Base-by-base conservation (phyloP, 805 yeast genomes). In the Schwanniomyces sp. region DNA sequence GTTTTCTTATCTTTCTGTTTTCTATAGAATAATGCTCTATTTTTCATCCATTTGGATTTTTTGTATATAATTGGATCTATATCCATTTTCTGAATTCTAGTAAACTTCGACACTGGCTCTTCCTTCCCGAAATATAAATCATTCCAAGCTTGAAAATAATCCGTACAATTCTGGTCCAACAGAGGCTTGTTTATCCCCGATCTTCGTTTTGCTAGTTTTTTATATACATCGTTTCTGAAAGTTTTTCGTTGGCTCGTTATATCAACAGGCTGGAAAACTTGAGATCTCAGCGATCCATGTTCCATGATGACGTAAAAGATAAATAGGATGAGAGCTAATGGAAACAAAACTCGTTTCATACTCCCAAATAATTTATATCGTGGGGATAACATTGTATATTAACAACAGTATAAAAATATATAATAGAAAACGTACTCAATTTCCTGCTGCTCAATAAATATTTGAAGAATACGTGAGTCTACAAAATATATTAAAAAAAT, bases 41-140 rank as follows among this genome's bases (percentile, higher is more conserved):
- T 54, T 27, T 63, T 46, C 10, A 66, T 25, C 67, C 71, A 68
- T 41, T 57, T 53, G 30, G 53, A 56, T 41, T 59, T 54, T 41
- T 64, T 58, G 46, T 63, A 69, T 4, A 67, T 38, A 50, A 21
- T 52, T 29, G 39, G 29, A 46, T 34, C 45, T 40, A 21, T 25
- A 29, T 7, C 47, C 40, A 6, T 28, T 12, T 32, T 54, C 58
- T 38, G 11, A 6, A 32, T 7, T 32, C 17, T 32, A 32, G 12
- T 14, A 14, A 32, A 7, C 21, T 12, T 32, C 17, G 36, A 32
- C 17, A 32, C 3, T 5, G 36, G 36, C 17, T 17, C 14, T 16
- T 32, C 36, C n/a, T 32, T 18, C 7, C 14, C 36, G 54, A 11
- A 34, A 51, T 52, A 36, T 46, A 41, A 5, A 44, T 41, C 10